These are phyloP conservation scores for Corymbia calophylla DNA, from an alignment of 441 rosid species.

Conservation along the genomic window DNA sequence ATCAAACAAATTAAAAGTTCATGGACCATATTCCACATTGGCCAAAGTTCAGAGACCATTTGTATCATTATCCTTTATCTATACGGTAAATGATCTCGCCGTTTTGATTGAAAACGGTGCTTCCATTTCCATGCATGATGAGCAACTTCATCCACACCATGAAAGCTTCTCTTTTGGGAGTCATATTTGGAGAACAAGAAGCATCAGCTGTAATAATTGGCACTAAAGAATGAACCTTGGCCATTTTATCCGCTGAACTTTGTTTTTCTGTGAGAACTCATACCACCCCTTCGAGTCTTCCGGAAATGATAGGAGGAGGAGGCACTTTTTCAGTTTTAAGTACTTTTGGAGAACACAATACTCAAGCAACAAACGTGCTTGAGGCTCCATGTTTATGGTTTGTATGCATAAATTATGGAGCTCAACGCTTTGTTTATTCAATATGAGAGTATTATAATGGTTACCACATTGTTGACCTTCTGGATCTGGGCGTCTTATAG, in stretches of 20 bases:
- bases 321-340: not conserved
- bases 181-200: not conserved
- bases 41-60: not conserved
- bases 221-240: not conserved
- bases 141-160: conserved; percentile 2
- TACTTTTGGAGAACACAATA: not conserved
- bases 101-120: not conserved
- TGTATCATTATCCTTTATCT: not conserved
- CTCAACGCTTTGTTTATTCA: not conserved
- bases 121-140: conserved; percentile 2
- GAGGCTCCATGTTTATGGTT: not conserved
- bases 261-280: not conserved
- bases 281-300: not conserved
- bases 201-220: not conserved
- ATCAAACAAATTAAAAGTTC: no score
- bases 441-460: not conserved
- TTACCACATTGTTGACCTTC: not conserved
- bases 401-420: not conserved
- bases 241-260: not conserved
- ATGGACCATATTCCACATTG: not conserved
- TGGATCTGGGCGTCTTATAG: not conserved
- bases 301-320: not conserved
- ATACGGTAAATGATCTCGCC: not conserved
- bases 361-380: not conserved
- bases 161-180: not conserved